phyloP scores from a whole-genome alignment of 768 basidiomycete genomes.

The Boletus pseudopeckii region DNA sequence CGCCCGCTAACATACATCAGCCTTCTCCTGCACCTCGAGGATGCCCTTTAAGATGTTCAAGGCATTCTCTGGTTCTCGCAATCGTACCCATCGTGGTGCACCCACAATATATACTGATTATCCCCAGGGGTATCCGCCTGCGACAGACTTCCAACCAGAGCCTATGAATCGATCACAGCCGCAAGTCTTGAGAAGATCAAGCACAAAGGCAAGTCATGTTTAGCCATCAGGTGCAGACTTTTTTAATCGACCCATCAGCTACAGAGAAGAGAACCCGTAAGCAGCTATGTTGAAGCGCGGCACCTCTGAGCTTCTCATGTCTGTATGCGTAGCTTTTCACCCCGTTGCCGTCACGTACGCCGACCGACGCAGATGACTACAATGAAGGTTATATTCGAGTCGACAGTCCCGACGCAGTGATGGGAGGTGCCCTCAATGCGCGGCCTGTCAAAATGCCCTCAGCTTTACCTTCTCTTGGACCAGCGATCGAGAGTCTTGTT shows the following conservation, averaged over 20 bases:
- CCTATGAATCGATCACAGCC: slow-evolving; percentile 19
- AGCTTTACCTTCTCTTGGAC: slow-evolving; percentile 23
- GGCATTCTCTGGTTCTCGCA: slow-evolving; percentile 34
- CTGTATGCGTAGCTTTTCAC: slow-evolving; percentile 27
- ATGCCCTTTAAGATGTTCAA: slow-evolving; percentile 39
- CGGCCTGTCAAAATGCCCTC: slow-evolving; percentile 26
- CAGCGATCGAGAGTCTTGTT: slow-evolving; percentile 13
- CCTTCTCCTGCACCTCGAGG: slow-evolving; percentile 22
- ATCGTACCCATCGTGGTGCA: slow-evolving; percentile 27
- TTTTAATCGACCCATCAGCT: slow-evolving; percentile 9
- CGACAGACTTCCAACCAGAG: slow-evolving; percentile 24
- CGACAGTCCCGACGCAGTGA: slow-evolving; percentile 29
- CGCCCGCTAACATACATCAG: slow-evolving; percentile 9
- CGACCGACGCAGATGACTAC: slow-evolving; percentile 32
- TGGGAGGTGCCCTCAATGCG: slow-evolving; percentile 33
- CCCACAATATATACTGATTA: slow-evolving; percentile 22
- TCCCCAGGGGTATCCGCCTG: slow-evolving; percentile 30
- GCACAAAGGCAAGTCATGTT: slow-evolving; percentile 22
- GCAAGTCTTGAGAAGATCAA: slow-evolving; percentile 26
- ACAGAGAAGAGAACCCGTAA: slow-evolving; percentile 34
- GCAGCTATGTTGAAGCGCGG: slow-evolving; percentile 3
- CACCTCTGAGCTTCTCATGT: slow-evolving; percentile 3
- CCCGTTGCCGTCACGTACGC: slow-evolving; percentile 31
- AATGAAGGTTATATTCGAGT: slow-evolving; percentile 32
- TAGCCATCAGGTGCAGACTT: not conserved